Conservation (phyloP, 495 filamentous ascomycete genomes). For the Talaromyces proteolyticus region DNA sequence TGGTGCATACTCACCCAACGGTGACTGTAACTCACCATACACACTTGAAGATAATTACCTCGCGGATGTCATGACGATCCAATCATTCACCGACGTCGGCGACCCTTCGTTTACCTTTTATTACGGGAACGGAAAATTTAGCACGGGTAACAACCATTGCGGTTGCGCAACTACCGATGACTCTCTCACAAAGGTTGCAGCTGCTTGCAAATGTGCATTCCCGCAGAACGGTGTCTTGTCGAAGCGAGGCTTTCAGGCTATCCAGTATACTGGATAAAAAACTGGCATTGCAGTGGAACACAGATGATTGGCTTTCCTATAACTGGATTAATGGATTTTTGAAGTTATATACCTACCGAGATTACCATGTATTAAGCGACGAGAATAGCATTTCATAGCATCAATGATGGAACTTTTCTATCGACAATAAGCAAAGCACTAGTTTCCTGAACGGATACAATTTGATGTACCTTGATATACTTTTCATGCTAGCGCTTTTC, state of each 20-base stretch:
- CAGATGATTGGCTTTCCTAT: too few species aligned
- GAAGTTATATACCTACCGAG: too few species aligned
- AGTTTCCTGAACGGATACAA: too few species aligned
- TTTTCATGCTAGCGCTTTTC: too few species aligned
- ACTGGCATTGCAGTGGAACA: too few species aligned
- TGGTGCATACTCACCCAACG: neutral
- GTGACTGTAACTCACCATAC: neutral
- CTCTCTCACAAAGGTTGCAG: neutral
- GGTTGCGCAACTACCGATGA: neutral
- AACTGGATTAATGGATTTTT: too few species aligned
- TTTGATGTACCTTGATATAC: too few species aligned
- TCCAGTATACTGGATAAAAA: neutral
- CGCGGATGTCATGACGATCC: neutral
- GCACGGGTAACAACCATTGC: neutral
- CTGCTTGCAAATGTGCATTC: neutral
- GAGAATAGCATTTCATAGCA: too few species aligned
- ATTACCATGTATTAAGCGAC: too few species aligned
- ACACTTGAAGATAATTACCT: neutral
- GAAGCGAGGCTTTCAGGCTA: neutral
- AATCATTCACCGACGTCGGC: neutral
- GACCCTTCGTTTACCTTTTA: neutral
- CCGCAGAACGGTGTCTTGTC: neutral
- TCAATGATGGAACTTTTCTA: too few species aligned
- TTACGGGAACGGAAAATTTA: neutral
- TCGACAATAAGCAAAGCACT: too few species aligned